These are phyloP conservation scores for Calycina herbarum DNA, from an alignment of 2,329 filamentous ascomycete species.

Conservation along the genomic window DNA sequence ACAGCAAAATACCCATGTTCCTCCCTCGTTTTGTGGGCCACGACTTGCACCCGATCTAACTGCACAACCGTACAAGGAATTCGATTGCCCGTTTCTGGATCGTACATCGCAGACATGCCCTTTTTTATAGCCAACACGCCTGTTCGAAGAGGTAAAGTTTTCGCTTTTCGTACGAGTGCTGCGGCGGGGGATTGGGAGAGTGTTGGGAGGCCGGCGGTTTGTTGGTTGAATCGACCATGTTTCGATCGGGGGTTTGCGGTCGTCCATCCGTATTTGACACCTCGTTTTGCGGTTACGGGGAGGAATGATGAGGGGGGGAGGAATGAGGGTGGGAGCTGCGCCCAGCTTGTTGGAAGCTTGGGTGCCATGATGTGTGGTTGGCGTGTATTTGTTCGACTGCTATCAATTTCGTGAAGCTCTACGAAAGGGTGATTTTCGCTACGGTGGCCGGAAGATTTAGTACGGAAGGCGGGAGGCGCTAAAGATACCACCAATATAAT, in stretches of 20 bases:
- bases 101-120: constrained; percentile 92
- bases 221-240: constrained; percentile 58
- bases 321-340: constrained; percentile 34
- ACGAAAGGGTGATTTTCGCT: constrained; percentile 21
- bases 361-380: constrained; percentile 37
- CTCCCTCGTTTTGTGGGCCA: constrained; percentile 79
- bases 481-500: constrained; percentile 33
- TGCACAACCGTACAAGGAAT: constrained; percentile 90
- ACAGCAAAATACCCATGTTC: constrained; percentile 92
- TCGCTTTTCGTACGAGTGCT: constrained; percentile 58
- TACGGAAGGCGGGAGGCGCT: constrained; percentile 31
- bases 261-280: constrained; percentile 53
- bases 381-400: constrained; percentile 11
- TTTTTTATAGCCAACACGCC: constrained; percentile 87
- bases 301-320: constrained; percentile 36
- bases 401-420: constrained; percentile 8
- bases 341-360: constrained; percentile 39
- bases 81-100: constrained; percentile 70
- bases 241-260: constrained; percentile 54
- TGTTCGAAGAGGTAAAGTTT: constrained; percentile 66
- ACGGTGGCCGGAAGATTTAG: constrained; percentile 29
- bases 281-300: constrained; percentile 37
- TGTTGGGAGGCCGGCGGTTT: constrained; percentile 54
- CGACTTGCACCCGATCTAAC: constrained; percentile 86
- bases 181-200: constrained; percentile 60